Base-by-base conservation (phyloP, 1,284 basidiomycete species). In the Xerocomus alliaceus region DNA sequence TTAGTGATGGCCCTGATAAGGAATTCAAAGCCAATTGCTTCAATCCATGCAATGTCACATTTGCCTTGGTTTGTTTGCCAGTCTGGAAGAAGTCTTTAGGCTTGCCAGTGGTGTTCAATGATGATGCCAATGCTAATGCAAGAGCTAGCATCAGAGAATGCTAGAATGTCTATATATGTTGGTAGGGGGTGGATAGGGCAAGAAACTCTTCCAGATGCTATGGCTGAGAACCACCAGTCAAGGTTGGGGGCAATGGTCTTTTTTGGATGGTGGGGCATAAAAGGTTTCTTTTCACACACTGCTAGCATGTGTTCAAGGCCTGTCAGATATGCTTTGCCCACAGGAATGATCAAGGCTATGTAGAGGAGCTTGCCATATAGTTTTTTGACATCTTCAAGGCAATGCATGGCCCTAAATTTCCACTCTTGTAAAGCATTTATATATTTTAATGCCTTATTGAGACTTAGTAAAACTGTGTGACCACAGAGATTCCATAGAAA, bases 1-100 rank as follows among this genome's bases (percentile, higher is more conserved):
- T 2, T 0, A n/a, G 29, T 0, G 2, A 60, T 50, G 22, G 26
- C 11, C 51, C 74, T 8, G 54, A 77, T 56, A 22, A 83, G 76
- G 11, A 81, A 51, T 7, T 63, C 42, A 0, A 67, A 46, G 0
- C 41, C 17, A 1, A 68, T 18, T 0, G 64, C 67, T 22, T 68
- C 41, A 0, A 68, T 62, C 54, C 70, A 64, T 1, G 65, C 50
- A 17, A 70, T 68, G 35, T 72, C 68, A 0, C 17, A 11, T 2
- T 60, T 5, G 0, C 55, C 29, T 0, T 39, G 0, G 0, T 4
- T 17, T 0, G 15, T 35, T 42, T 54, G 28, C 68, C 62, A 64
- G 0, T 18, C n/a, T 1, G 46, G 61, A 12, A 58, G 17, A n/a
- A 64, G 50, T 0, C 22, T 5, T 59, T 57, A 68, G 0, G 58